A percentile compares a stretch with the other conserved stretches of the same genome.
These are phyloP conservation scores for Panicum hallii DNA, from an alignment of 202 grass and related monocot genomes.

Conservation along the genomic window DNA sequence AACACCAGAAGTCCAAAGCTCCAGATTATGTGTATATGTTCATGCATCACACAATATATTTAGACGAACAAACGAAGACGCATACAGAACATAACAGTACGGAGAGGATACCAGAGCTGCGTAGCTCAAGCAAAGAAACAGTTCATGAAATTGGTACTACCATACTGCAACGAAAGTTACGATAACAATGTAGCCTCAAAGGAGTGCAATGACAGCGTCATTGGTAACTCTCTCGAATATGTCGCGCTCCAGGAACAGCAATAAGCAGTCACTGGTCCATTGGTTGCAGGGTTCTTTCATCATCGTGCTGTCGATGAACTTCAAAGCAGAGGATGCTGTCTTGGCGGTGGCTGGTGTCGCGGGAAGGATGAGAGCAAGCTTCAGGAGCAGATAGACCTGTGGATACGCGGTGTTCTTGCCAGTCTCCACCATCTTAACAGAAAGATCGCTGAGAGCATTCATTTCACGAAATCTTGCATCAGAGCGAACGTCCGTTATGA, in stretches of 20 bases:
- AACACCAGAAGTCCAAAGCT: neutral
- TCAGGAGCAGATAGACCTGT: constrained; percentile 49
- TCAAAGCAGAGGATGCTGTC: constrained; percentile 33
- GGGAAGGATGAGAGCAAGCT: constrained; percentile 47
- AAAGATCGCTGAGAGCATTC: constrained; percentile 23
- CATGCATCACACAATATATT: neutral
- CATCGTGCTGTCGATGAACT: constrained; percentile 43
- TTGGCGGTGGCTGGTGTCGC: constrained; percentile 42
- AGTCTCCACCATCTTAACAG: constrained; percentile 47
- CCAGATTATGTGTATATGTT: neutral
- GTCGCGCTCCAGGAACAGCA: constrained; percentile 39
- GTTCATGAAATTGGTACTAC: neutral
- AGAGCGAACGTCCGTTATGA: constrained; percentile 37
- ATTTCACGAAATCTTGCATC: constrained; percentile 34
- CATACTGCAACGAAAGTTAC: too few species aligned
- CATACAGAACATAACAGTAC: neutral
- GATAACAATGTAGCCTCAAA: constrained; percentile 21
- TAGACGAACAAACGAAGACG: neutral
- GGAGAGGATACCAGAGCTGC: neutral
- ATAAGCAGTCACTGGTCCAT: constrained; percentile 52
- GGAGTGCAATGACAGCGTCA: constrained; percentile 36
- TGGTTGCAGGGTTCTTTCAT: constrained; percentile 42
- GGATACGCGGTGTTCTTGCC: constrained; percentile 32
- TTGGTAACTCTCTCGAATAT: constrained; percentile 41
- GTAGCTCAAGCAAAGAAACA: neutral